Conservation (phyloP, 495 filamentous ascomycete species). For the Trypethelium eluteriae region DNA sequence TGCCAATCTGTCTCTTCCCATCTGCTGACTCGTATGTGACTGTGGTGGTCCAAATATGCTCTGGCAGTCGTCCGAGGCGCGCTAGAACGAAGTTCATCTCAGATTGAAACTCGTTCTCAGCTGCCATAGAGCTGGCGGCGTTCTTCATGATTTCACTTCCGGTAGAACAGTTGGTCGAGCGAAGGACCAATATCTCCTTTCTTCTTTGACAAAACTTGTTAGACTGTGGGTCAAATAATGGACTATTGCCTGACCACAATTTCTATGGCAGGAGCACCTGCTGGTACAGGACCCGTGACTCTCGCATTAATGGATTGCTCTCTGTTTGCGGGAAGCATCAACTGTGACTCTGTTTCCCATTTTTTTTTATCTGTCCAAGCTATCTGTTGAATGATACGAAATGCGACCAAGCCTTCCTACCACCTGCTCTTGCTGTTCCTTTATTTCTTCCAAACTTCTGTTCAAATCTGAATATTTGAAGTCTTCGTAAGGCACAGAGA, state of each 20-base stretch:
- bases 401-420: neutral
- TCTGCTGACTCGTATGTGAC: neutral
- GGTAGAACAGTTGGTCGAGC: no score
- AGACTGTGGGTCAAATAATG: neutral
- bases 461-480: neutral
- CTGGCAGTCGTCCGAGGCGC: neutral
- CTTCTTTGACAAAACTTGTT: neutral
- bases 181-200: neutral
- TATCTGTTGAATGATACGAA: neutral
- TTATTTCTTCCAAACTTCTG: neutral
- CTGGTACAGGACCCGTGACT: neutral
- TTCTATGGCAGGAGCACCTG: neutral
- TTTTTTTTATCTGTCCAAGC: neutral
- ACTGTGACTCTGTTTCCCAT: neutral
- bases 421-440: neutral
- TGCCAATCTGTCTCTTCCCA: neutral
- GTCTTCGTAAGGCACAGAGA: neutral
- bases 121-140: neutral
- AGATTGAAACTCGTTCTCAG: neutral
- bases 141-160: no score
- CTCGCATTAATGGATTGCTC: neutral
- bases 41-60: neutral
- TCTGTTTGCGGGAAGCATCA: neutral
- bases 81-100: neutral
- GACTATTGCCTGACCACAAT: neutral